Base-by-base conservation (phyloP, 805 yeast genomes). In the Kregervanrija delftensis region DNA sequence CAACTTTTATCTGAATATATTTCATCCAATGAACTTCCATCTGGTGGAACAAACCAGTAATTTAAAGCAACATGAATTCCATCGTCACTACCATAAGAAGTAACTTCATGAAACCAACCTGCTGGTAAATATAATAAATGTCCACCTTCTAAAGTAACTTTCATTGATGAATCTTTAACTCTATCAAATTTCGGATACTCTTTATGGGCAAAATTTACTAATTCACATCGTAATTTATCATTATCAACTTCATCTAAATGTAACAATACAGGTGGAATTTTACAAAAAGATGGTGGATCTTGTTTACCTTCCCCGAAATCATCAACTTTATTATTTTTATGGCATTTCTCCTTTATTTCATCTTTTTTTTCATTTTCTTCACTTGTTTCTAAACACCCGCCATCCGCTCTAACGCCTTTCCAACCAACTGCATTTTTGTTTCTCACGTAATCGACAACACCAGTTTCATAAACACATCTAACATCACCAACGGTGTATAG, bases 21-120 rank as follows among this genome's bases (percentile, higher is more conserved):
- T 13, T 62, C 55, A 0, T 55, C 50, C 1, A 52, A 40, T 8
- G 56, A 40, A 1, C 47, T 42, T 0, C 68, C 69, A 38, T 71
- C 70, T 0, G 88, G 87, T 5, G 90, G 87, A 8, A 77, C 68
- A 56, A 77, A 82, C 91, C 91, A 84, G 61, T 83, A 84, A 56
- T 84, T 84, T 10, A 83, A 54, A 0, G 90, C 89, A 33, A 76
- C 67, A 54, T 84, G 91, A 3, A 69, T 62, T 30, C 55, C 56
- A 32, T 56, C 50, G 9, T 57, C 59, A 3, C 82, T 81, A 1
- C 82, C 81, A 58, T 68, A 81, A 9, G 86, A 80, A 1, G 86
- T 74, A 2, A 84, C 91, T 58, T 84, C 91, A 58, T 84, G 91
- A 55, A 84, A 84, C 90, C 90, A 84, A 3, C 91, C 89, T 1